phyloP scores from a whole-genome alignment of 805 yeast genomes.

The Kodamaea jinghongensis region DNA sequence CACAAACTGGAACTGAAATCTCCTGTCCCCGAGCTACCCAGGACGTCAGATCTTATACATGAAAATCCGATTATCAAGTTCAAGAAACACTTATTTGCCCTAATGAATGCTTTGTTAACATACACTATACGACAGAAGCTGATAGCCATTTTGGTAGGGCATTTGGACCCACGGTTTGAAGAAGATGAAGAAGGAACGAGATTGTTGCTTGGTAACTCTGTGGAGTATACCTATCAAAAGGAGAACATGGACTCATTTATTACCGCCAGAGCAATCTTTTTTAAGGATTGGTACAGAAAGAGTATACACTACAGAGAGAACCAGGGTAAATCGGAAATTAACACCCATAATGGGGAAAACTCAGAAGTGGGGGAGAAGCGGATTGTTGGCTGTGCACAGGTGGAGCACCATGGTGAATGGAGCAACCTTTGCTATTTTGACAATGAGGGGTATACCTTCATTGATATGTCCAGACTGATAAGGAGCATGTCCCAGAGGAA shows the following conservation, averaged over 20 bases:
- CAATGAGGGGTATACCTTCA: background rate
- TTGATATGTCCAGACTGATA: slow-evolving; percentile 2
- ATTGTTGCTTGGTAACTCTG: slow-evolving; percentile 5
- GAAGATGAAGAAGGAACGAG: slow-evolving; percentile 3
- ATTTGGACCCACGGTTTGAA: slow-evolving; percentile 27
- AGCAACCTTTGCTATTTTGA: too few relatives aligned
- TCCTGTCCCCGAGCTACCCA: slow-evolving; percentile 28
- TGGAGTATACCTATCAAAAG: slow-evolving; percentile 4
- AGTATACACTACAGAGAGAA: slow-evolving; percentile 6
- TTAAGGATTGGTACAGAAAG: slow-evolving; percentile 33
- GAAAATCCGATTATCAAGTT: slow-evolving; percentile 31
- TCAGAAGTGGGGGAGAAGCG: slow-evolving; percentile 3
- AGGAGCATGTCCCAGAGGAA: background rate
- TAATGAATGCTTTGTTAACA: slow-evolving; percentile 25
- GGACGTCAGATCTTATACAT: slow-evolving; percentile 23
- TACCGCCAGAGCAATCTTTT: slow-evolving; percentile 27
- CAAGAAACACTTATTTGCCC: slow-evolving; percentile 27
- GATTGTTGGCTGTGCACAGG: slow-evolving; percentile 7
- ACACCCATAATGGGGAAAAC: too few relatives aligned
- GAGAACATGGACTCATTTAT: slow-evolving; percentile 18
- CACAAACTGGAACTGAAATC: slow-evolving; percentile 19
- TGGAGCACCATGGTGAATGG: background rate
- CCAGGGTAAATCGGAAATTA: background rate
- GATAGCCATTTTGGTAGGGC: slow-evolving; percentile 30
- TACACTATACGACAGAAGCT: slow-evolving; percentile 22